Evolutionary conservation across 768 basidiomycete species (phyloP).

Genomic region (Tylopilus subfusipes): DNA sequence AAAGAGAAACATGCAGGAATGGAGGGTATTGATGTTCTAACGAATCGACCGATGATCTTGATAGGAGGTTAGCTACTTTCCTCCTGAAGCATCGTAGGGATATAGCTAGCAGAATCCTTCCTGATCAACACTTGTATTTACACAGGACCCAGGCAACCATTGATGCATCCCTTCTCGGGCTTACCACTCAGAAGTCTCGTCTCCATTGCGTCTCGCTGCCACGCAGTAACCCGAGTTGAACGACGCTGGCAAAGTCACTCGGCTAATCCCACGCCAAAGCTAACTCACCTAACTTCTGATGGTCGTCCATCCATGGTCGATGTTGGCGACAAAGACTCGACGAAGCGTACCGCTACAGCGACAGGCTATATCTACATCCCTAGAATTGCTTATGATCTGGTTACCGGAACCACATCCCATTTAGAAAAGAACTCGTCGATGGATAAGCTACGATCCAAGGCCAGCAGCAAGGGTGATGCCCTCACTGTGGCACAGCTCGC

Average conservation of each 20-base stretch:
- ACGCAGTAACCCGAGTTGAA: conserved; percentile 1
- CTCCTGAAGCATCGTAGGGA: conserved; percentile 18
- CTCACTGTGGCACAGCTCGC: conserved; percentile 79
- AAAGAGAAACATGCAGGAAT: conserved; percentile 82
- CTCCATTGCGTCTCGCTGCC: background rate
- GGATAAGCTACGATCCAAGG: conserved; percentile 46
- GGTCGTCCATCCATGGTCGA: conserved; percentile 86
- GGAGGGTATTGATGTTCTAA: conserved; percentile 72
- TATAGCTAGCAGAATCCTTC: conserved; percentile 16
- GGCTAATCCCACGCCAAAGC: conserved; percentile 6
- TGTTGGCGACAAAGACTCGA: conserved; percentile 58
- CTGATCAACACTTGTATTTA: conserved; percentile 24
- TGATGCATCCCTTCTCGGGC: background rate
- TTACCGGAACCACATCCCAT: conserved; percentile 34
- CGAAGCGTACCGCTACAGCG: conserved; percentile 71
- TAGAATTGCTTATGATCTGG: conserved; percentile 57
- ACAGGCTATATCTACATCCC: conserved; percentile 70
- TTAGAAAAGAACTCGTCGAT: conserved; percentile 13
- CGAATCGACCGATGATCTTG: conserved; percentile 86
- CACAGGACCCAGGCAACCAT: conserved; percentile 17
- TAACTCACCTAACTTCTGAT: conserved; percentile 71
- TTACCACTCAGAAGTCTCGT: background rate
- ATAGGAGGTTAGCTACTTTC: conserved; percentile 83
- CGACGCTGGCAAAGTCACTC: conserved; percentile 25
- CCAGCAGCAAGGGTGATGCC: conserved; percentile 62